Evolutionary conservation across 805 yeast species (phyloP).

Genomic region (Yarrowia keelungensis): DNA sequence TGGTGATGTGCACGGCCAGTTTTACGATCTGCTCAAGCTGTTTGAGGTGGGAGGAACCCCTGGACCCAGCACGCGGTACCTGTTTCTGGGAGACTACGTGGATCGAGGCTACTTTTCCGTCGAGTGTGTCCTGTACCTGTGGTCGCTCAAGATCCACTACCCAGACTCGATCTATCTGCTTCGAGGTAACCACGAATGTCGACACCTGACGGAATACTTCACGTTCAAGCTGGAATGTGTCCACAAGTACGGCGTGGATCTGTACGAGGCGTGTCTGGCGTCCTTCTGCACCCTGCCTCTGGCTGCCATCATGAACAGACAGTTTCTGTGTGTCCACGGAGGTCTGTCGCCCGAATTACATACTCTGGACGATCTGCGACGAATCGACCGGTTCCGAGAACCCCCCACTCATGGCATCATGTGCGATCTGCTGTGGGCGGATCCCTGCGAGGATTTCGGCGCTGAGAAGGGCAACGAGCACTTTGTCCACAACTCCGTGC

Average conservation of each 20-base stretch:
- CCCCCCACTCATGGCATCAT: constrained; percentile 92
- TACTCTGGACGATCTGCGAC: constrained; percentile 74
- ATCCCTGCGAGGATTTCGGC: constrained; percentile 89
- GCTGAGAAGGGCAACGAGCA: constrained; percentile 91
- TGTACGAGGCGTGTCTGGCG: constrained; percentile 83
- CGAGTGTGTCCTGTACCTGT: constrained; percentile 86
- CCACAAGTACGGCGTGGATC: constrained; percentile 79
- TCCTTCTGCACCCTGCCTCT: constrained; percentile 88
- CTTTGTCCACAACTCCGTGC: constrained; percentile 97
- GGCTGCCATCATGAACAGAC: constrained; percentile 77
- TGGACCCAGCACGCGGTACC: constrained; percentile 67
- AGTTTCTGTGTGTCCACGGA: constrained; percentile 92
- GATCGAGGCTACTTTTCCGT: constrained; percentile 99
- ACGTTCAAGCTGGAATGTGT: constrained; percentile 97
- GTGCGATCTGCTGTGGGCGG: constrained; percentile 98
- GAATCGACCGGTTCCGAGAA: constrained; percentile 75
- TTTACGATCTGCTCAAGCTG: constrained; percentile 83
- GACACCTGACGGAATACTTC: constrained; percentile 94
- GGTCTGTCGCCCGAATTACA: constrained; percentile 82
- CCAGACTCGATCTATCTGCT: constrained; percentile 78
- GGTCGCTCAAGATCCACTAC: constrained; percentile 74
- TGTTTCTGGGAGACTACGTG: constrained; percentile 97
- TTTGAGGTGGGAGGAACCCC: constrained; percentile 82
- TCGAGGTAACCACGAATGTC: constrained; percentile 96
- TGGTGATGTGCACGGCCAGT: constrained; percentile 98